Evolutionary conservation across 306 rosid genomes (phyloP).

Genomic region (Morella rubra): DNA sequence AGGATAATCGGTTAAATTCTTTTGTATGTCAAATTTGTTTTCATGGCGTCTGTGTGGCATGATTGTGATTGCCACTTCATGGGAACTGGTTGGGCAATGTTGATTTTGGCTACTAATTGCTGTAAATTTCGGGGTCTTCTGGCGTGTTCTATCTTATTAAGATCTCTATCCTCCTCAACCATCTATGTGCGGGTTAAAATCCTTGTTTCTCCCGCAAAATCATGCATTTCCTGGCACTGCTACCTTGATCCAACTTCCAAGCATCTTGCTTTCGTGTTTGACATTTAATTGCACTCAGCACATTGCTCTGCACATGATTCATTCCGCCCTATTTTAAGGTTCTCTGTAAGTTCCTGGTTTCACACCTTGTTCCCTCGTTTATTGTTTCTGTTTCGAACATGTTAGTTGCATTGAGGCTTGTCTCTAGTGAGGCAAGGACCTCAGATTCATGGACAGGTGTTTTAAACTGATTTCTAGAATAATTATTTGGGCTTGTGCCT

Average conservation of each 20-base stretch:
- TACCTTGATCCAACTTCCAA: not conserved
- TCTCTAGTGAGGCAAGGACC: not conserved
- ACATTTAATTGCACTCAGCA: not conserved
- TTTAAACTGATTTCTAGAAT: constrained; percentile 5
- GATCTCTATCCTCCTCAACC: not conserved
- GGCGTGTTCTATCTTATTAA: not conserved
- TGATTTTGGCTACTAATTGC: not conserved
- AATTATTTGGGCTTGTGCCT: constrained; percentile 11
- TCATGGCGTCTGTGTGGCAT: not conserved
- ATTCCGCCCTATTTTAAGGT: not conserved
- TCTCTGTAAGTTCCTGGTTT: not conserved
- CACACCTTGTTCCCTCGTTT: not conserved
- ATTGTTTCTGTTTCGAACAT: not conserved
- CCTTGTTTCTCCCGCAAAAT: not conserved
- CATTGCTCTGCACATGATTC: not conserved
- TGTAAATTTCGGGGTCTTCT: not conserved
- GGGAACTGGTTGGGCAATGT: not conserved
- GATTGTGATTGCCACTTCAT: not conserved
- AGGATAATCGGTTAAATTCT: not conserved
- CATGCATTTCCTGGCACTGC: not conserved
- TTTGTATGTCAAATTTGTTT: not conserved
- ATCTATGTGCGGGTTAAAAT: not conserved
- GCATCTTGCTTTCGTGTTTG: not conserved
- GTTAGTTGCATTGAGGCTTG: not conserved
- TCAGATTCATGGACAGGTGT: constrained; percentile 3